Percentiles rank a stretch among this genome's conserved stretches.
These are phyloP conservation scores for Trypanosoma conorhini DNA, from an alignment of 208 protist species.

Conservation along the genomic window DNA sequence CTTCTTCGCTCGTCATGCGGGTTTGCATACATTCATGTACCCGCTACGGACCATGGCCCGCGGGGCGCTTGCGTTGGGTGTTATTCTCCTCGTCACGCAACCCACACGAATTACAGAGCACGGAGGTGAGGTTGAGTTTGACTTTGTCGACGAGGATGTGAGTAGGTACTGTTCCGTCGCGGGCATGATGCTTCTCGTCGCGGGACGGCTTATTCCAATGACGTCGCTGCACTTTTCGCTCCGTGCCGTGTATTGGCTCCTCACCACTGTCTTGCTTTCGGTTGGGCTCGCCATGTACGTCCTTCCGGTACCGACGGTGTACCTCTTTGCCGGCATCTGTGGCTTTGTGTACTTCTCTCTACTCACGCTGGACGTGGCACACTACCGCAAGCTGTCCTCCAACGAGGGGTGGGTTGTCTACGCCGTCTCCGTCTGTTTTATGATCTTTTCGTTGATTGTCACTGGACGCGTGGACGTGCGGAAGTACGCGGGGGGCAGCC, in stretches of 20 bases:
- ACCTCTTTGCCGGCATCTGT: conserved; percentile 46
- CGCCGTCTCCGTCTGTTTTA: conserved; percentile 35
- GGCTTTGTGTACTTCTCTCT: conserved; percentile 47
- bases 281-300: conserved; percentile 58
- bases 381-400: conserved; percentile 53
- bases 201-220: conserved; percentile 39
- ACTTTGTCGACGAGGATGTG: conserved; percentile 11
- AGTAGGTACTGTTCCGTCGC: conserved; percentile 15
- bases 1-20: conserved; percentile 49
- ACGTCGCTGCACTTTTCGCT: conserved; percentile 30
- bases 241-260: conserved; percentile 57
- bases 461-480: conserved; percentile 23
- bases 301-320: conserved; percentile 47
- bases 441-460: conserved; percentile 25
- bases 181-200: conserved; percentile 46
- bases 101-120: conserved; percentile 27
- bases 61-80: conserved; percentile 15
- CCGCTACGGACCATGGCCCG: conserved; percentile 12
- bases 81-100: conserved; percentile 35
- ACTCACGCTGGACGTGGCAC: conserved; percentile 54
- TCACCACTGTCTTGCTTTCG: conserved; percentile 35
- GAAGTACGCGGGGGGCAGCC: conserved; percentile 11
- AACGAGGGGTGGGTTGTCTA: conserved; percentile 35
- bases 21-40: conserved; percentile 32
- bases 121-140: conserved; percentile 26